Conservation (phyloP, 78 protist genomes). For the Anaeramoeba ignava region DNA sequence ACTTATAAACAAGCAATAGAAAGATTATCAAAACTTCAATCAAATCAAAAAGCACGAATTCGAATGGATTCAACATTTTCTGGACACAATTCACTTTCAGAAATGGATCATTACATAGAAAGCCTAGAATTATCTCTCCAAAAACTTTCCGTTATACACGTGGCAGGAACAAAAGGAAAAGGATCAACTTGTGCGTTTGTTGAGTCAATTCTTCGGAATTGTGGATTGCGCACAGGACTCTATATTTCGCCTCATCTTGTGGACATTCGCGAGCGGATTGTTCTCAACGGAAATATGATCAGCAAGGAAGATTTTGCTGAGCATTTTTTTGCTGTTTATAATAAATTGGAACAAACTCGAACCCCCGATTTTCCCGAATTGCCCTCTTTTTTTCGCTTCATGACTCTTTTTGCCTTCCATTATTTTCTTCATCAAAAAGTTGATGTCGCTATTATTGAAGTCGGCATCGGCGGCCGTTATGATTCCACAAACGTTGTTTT, state of each 20-base stretch:
- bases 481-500: constrained; percentile 56
- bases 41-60: too few relatives aligned
- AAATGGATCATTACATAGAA: too few relatives aligned
- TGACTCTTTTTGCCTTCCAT: constrained; percentile 46
- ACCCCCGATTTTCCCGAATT: neutral
- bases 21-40: too few relatives aligned
- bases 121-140: too few relatives aligned
- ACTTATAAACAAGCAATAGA: too few relatives aligned
- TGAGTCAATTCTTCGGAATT: constrained; percentile 44
- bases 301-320: constrained; percentile 35
- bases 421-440: constrained; percentile 32
- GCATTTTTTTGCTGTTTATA: constrained; percentile 41
- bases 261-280: constrained; percentile 53
- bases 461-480: constrained; percentile 63
- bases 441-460: constrained; percentile 61
- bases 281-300: constrained; percentile 49
- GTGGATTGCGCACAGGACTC: constrained; percentile 57
- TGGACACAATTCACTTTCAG: too few relatives aligned
- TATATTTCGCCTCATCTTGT: constrained; percentile 73
- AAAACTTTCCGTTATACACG: constrained; percentile 36
- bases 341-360: neutral
- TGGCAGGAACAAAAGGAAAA: constrained; percentile 82
- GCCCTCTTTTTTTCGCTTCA: constrained; percentile 44
- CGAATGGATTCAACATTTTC: too few relatives aligned
- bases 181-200: constrained; percentile 60